Evolutionary conservation across 257 asterid species (phyloP).

Genomic region (Solanum sejunctum): DNA sequence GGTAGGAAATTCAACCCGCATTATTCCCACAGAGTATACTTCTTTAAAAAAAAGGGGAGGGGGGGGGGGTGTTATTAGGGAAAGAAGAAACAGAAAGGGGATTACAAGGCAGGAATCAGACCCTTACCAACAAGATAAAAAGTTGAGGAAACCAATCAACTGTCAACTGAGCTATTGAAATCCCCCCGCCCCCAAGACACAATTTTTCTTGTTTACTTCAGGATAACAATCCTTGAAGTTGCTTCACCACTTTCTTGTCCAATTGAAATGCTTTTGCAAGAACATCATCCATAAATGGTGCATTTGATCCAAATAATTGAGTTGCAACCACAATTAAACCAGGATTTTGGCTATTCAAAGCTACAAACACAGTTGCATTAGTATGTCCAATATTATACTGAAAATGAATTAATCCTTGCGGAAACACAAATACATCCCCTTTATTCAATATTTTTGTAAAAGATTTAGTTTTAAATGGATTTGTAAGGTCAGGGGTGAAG

Average conservation of each 20-base stretch:
- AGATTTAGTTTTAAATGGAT: not conserved
- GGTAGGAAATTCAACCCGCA: no score
- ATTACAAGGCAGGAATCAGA: not conserved
- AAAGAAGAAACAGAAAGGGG: not conserved
- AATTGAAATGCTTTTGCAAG: constrained; percentile 1
- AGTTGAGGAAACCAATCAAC: not conserved
- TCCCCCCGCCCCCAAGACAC: not conserved
- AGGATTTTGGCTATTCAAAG: not conserved
- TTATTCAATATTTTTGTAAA: not conserved
- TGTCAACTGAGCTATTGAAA: no score
- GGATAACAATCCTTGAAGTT: not conserved
- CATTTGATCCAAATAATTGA: not conserved
- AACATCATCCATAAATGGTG: not conserved
- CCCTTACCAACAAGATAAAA: not conserved
- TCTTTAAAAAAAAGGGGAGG: not conserved
- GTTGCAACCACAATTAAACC: not conserved
- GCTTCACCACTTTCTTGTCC: not conserved
- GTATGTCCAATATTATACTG: not conserved
- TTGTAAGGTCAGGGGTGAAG: not conserved
- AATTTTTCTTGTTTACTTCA: not conserved
- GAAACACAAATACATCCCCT: not conserved
- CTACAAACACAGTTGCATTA: not conserved
- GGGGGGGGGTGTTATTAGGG: not conserved
- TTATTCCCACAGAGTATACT: not conserved
- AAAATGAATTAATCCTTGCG: constrained; percentile 1